Conservation (phyloP, 352 stramenopile genomes). For the Lagenidium giganteum region DNA sequence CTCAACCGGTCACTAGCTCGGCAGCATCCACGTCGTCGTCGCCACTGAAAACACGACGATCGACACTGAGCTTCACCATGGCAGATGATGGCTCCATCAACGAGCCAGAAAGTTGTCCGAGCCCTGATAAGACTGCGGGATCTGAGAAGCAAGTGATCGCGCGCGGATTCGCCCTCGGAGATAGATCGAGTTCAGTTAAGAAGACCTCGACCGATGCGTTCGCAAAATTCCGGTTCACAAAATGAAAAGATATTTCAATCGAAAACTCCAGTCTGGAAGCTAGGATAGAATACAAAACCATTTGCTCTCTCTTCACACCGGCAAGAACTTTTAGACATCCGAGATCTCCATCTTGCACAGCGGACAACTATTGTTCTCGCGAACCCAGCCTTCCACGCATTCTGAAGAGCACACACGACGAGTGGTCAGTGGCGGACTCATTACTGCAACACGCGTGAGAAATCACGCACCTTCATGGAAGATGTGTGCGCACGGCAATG, state of each 20-base stretch:
- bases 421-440: neutral
- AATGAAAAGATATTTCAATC: neutral
- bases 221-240: constrained; percentile 7
- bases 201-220: constrained; percentile 8
- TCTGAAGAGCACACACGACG: constrained; percentile 20
- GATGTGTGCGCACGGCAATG: constrained; percentile 66
- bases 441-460: neutral
- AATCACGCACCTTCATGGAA: constrained; percentile 58
- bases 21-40: too few relatives aligned
- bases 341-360: constrained; percentile 68
- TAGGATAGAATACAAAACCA: neutral
- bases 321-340: constrained; percentile 3
- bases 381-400: constrained; percentile 66
- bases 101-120: too few relatives aligned
- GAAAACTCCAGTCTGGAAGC: too few relatives aligned
- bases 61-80: too few relatives aligned
- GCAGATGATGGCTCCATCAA: too few relatives aligned
- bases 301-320: constrained; percentile 11
- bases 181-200: too few relatives aligned
- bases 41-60: too few relatives aligned
- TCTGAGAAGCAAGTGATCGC: too few relatives aligned
- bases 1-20: neutral
- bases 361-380: constrained; percentile 75
- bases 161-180: too few relatives aligned
- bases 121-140: too few relatives aligned